Conservation (phyloP, 1,139 yeast genomes). For the Schizosaccharomyces versatilis region DNA sequence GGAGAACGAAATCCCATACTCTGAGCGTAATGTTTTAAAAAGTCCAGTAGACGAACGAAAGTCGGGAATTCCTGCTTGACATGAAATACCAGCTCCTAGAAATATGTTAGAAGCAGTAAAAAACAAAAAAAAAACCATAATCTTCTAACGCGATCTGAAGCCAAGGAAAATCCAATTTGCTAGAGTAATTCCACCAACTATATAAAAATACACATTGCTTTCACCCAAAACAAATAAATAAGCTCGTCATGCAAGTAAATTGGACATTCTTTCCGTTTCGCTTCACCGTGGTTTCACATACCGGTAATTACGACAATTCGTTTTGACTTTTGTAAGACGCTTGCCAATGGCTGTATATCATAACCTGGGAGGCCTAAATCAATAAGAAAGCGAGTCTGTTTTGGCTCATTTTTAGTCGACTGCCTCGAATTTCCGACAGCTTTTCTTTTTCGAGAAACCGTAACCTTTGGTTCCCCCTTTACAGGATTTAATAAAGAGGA, state of each 20-base stretch:
- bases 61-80: constrained; percentile 93
- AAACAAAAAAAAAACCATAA: too few species aligned
- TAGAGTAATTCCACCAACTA: not conserved
- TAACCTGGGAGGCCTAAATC: too few species aligned
- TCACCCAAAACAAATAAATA: not conserved
- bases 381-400: too few species aligned
- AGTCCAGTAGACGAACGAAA: constrained; percentile 70
- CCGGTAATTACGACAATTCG: constrained; percentile 25
- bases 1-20: constrained; percentile 39
- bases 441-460: too few species aligned
- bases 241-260: not conserved
- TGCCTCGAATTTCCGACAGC: too few species aligned
- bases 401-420: too few species aligned
- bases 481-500: too few species aligned
- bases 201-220: not conserved
- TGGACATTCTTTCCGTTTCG: too few species aligned
- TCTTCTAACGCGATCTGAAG: not conserved
- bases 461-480: too few species aligned
- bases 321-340: constrained; percentile 19
- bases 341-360: constrained; percentile 3
- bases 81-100: constrained; percentile 90
- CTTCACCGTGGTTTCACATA: not conserved
- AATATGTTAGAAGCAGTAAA: constrained; percentile 16
- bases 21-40: constrained; percentile 47
- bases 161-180: not conserved